These are phyloP conservation scores for Hypomyces perniciosus DNA, from an alignment of 2,329 filamentous ascomycete species.

Conservation along the genomic window DNA sequence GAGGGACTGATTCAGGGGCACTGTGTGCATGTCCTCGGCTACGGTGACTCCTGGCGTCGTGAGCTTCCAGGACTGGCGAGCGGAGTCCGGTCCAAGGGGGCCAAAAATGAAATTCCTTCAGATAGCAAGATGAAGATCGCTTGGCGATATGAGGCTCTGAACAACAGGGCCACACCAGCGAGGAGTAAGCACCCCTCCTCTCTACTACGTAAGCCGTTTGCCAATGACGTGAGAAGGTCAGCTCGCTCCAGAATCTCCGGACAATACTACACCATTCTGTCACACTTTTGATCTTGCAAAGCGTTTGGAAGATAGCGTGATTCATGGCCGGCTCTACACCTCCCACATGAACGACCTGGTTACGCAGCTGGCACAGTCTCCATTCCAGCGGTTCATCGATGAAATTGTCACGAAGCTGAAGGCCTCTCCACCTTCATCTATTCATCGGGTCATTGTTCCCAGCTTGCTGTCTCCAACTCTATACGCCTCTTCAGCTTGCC, in stretches of 20 bases:
- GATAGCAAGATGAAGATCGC: conserved; percentile 96
- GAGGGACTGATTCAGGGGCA: conserved; percentile 92
- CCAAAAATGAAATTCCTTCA: conserved; percentile 32
- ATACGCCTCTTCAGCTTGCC: conserved; percentile 63
- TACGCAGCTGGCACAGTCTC: conserved; percentile 18
- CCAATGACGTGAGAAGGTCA: conserved; percentile 2
- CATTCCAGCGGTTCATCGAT: conserved; percentile 58
- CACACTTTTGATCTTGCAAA: conserved; percentile 69
- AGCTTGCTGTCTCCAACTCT: conserved; percentile 78
- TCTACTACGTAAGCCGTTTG: neutral
- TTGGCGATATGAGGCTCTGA: conserved; percentile 88
- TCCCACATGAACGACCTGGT: conserved; percentile 40
- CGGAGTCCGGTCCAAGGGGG: conserved; percentile 32
- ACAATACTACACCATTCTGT: conserved; percentile 47
- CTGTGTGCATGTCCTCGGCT: conserved; percentile 76
- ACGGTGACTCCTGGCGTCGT: conserved; percentile 72
- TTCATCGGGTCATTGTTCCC: conserved; percentile 83
- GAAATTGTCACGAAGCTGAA: conserved; percentile 51
- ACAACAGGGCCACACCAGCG: conserved; percentile 38
- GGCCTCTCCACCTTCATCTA: conserved; percentile 49
- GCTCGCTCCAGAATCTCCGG: conserved; percentile 12
- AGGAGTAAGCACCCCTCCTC: conserved; percentile 4
- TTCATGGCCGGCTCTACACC: conserved; percentile 45
- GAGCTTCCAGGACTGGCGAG: conserved; percentile 70
- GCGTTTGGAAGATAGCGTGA: conserved; percentile 46